These are phyloP conservation scores for Aspergillus oerlinghausenensis DNA, from an alignment of 2,329 filamentous ascomycete species.

Conservation along the genomic window DNA sequence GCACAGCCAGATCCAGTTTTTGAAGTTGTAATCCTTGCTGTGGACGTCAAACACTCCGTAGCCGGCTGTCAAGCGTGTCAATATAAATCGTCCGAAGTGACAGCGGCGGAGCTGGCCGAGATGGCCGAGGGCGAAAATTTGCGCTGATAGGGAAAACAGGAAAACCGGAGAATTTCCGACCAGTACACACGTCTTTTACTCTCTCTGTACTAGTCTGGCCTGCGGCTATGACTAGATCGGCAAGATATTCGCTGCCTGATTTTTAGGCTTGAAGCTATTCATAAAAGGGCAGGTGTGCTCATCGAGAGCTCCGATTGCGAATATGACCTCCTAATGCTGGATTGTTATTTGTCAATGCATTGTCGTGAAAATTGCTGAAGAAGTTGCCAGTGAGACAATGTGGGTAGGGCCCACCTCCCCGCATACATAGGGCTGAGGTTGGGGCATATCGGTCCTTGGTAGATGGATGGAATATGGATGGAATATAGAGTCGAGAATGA, in stretches of 20 bases:
- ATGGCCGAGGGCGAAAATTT: background rate
- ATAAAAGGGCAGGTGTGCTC: background rate
- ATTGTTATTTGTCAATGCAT: background rate
- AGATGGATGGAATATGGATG: background rate
- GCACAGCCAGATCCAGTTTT: background rate
- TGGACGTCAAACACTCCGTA: background rate
- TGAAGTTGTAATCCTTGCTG: background rate
- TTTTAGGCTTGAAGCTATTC: background rate
- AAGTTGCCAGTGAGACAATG: background rate
- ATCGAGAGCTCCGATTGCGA: background rate
- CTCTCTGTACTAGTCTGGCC: background rate
- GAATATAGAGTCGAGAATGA: background rate
- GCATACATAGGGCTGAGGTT: conserved; percentile 11
- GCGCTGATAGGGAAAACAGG: background rate
- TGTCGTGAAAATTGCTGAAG: background rate
- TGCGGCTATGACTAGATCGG: background rate
- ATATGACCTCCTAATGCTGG: background rate
- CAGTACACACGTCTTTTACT: background rate
- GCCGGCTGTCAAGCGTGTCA: background rate
- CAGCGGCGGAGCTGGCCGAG: background rate
- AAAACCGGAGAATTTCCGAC: background rate
- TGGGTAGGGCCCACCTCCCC: conserved; percentile 9
- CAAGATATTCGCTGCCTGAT: background rate
- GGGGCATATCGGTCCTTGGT: background rate
- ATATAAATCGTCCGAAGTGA: background rate